phyloP scores from a whole-genome alignment of 1,284 basidiomycete genomes.

The Ceraceosorus guamensis region DNA sequence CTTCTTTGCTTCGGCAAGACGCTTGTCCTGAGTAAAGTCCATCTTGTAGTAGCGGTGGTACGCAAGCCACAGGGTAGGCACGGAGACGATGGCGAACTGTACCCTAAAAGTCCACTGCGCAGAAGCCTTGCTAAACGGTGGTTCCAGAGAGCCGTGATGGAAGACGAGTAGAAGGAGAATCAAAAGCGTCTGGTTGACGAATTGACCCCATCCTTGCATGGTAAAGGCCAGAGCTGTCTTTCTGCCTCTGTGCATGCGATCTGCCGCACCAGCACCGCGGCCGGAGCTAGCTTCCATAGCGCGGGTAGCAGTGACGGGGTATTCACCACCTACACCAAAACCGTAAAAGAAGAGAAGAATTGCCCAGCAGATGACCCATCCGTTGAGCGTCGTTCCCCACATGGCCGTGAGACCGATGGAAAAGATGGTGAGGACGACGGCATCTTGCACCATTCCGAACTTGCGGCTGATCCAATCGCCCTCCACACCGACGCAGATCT shows the following conservation, averaged over 20 bases:
- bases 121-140: conserved; percentile 50
- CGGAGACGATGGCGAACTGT: conserved; percentile 54
- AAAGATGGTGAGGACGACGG: conserved; percentile 50
- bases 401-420: conserved; percentile 55
- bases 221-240: conserved; percentile 55
- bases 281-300: conserved; percentile 53
- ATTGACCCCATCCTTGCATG: conserved; percentile 56
- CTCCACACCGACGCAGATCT: conserved; percentile 55
- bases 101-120: conserved; percentile 56
- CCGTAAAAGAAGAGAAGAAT: conserved; percentile 54
- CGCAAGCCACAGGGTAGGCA: conserved; percentile 54
- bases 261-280: conserved; percentile 50
- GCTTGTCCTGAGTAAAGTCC: conserved; percentile 50
- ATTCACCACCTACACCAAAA: conserved; percentile 53
- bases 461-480: conserved; percentile 57
- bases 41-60: conserved; percentile 55
- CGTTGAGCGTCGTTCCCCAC: conserved; percentile 52
- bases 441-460: conserved; percentile 52
- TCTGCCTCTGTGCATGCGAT: conserved; percentile 56
- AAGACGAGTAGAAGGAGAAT: conserved; percentile 55
- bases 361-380: conserved; percentile 57
- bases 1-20: conserved; percentile 44
- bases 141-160: conserved; percentile 49
- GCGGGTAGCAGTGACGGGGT: conserved; percentile 56
- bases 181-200: conserved; percentile 55